These are phyloP conservation scores for Lasiodiplodia citricola DNA, from an alignment of 2,329 filamentous ascomycete genomes.

Conservation along the genomic window DNA sequence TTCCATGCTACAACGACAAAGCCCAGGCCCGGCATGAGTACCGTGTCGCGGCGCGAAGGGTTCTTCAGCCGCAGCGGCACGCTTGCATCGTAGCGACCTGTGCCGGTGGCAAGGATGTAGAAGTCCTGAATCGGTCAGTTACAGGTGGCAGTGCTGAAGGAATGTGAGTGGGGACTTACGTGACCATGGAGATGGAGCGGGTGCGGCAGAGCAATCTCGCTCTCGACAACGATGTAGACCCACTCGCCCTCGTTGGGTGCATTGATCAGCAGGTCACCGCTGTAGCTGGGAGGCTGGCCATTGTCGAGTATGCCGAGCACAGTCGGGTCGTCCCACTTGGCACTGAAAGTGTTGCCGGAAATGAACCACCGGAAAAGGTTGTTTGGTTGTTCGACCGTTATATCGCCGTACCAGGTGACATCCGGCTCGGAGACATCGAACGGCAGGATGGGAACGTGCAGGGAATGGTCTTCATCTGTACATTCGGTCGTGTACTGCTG, in stretches of 20 bases:
- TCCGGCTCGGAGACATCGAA: constrained; percentile 35
- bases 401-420: constrained; percentile 33
- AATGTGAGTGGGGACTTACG: background rate
- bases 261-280: constrained; percentile 32
- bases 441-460: constrained; percentile 41
- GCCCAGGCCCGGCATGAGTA: constrained; percentile 64
- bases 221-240: constrained; percentile 31
- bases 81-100: constrained; percentile 39
- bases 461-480: constrained; percentile 43
- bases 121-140: constrained; percentile 40
- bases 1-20: constrained; percentile 59
- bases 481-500: constrained; percentile 44
- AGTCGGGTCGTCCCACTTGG: constrained; percentile 48
- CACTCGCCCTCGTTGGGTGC: constrained; percentile 14
- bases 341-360: constrained; percentile 45
- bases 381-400: constrained; percentile 34
- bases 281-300: constrained; percentile 39
- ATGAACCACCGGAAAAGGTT: constrained; percentile 50
- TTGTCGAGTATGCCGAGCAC: constrained; percentile 42
- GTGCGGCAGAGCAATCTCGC: constrained; percentile 44
- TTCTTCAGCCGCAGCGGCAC: constrained; percentile 44
- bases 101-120: constrained; percentile 47
- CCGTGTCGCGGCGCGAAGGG: constrained; percentile 45
- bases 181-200: constrained; percentile 50
- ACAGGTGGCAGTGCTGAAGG: too few species aligned